Evolutionary conservation across 2,329 filamentous ascomycete species (phyloP).

Genomic region (Aureobasidium leucospermi): DNA sequence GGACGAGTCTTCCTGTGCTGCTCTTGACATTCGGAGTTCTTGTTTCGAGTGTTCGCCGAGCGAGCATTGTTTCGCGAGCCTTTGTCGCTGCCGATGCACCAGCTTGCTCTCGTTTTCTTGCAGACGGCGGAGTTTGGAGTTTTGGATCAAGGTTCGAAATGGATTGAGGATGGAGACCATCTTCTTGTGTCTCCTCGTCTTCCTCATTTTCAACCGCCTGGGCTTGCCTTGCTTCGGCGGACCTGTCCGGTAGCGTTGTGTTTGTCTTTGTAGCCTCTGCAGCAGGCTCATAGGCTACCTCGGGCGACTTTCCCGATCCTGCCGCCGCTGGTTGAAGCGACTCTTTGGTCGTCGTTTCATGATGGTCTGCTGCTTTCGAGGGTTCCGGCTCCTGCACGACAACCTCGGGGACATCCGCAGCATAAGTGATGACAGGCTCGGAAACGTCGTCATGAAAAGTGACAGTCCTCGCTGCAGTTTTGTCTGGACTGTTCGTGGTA

Average conservation of each 20-base stretch:
- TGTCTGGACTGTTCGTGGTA: background rate
- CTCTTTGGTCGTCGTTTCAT: background rate
- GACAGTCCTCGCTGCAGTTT: background rate
- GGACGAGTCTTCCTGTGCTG: constrained; percentile 17
- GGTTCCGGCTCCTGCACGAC: too few relatives aligned
- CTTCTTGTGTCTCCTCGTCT: background rate
- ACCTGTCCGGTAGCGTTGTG: background rate
- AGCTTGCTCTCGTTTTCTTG: constrained; percentile 28
- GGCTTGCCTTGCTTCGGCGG: background rate
- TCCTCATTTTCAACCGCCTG: background rate
- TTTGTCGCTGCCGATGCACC: constrained; percentile 27
- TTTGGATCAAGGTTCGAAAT: background rate
- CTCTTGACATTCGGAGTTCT: constrained; percentile 12
- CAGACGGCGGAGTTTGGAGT: constrained; percentile 15
- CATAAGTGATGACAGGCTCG: too few relatives aligned
- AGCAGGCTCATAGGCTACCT: background rate
- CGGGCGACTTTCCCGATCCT: background rate
- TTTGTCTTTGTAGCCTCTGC: too few relatives aligned
- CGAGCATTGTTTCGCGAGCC: constrained; percentile 16
- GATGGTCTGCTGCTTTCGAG: too few relatives aligned
- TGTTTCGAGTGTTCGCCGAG: background rate
- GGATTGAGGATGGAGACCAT: background rate
- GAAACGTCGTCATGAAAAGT: background rate
- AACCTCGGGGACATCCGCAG: too few relatives aligned
- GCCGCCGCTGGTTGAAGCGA: background rate